A percentile compares a stretch with the other conserved stretches of the same genome.
These are phyloP conservation scores for Monilinia fructigena DNA, from an alignment of 2,329 filamentous ascomycete species.

Conservation along the genomic window DNA sequence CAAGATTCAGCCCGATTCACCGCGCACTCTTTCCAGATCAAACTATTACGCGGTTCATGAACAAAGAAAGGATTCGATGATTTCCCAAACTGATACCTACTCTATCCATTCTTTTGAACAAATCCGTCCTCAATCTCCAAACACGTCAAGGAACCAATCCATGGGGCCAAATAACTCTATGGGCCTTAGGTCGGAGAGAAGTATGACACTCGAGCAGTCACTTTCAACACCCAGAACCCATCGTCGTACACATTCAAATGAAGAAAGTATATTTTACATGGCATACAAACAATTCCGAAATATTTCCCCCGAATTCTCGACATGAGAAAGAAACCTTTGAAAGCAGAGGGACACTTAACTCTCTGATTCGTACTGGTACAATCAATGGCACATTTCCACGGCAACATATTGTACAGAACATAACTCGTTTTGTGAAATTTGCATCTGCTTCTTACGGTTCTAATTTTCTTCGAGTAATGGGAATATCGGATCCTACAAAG, in stretches of 20 bases:
- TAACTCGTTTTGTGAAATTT: conserved; percentile 64
- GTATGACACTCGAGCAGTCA: conserved; percentile 32
- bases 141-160: conserved; percentile 38
- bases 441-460: conserved; percentile 66
- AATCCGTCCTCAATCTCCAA: conserved; percentile 48
- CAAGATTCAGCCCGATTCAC: conserved; percentile 28
- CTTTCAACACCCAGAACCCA: conserved; percentile 37
- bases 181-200: conserved; percentile 42
- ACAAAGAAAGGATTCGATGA: conserved; percentile 52
- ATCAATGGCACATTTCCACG: conserved; percentile 59
- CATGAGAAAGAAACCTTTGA: conserved; percentile 40
- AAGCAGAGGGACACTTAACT: conserved; percentile 32
- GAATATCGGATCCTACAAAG: conserved; percentile 53
- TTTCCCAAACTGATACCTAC: conserved; percentile 57
- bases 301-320: conserved; percentile 35
- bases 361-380: conserved; percentile 48
- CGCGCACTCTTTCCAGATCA: conserved; percentile 47
- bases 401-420: conserved; percentile 59
- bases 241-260: conserved; percentile 37
- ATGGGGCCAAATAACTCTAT: conserved; percentile 38
- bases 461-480: conserved; percentile 61
- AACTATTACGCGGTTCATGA: conserved; percentile 54
- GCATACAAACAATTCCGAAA: conserved; percentile 46
- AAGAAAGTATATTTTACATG: conserved; percentile 61
- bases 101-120: conserved; percentile 49